phyloP scores from a whole-genome alignment of 805 yeast species.

The Kluyveromyces dobzhanskii region DNA sequence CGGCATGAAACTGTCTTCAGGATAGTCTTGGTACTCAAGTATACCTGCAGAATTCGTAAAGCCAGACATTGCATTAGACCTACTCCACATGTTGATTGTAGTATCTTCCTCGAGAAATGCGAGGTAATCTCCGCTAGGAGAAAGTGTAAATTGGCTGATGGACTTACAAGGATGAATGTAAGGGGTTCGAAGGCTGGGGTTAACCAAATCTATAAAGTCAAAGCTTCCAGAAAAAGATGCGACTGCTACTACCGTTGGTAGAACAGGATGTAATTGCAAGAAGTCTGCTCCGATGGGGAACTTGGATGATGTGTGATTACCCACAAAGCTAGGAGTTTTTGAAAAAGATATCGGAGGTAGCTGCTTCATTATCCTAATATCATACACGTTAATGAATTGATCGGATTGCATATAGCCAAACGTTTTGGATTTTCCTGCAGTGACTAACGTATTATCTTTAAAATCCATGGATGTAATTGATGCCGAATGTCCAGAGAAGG shows the following conservation, averaged over 20 bases:
- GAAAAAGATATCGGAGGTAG: constrained; percentile 80
- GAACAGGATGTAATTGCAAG: constrained; percentile 77
- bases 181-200: constrained; percentile 45
- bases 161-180: constrained; percentile 30
- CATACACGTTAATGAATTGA: constrained; percentile 77
- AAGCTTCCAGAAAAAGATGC: constrained; percentile 74
- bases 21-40: constrained; percentile 49
- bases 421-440: constrained; percentile 73
- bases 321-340: constrained; percentile 27
- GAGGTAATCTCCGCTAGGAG: constrained; percentile 65
- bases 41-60: constrained; percentile 32
- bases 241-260: constrained; percentile 67
- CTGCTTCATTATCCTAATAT: constrained; percentile 61
- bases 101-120: constrained; percentile 60
- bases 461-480: constrained; percentile 57
- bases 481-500: constrained; percentile 53
- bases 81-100: constrained; percentile 32
- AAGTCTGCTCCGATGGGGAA: constrained; percentile 58
- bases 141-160: constrained; percentile 27
- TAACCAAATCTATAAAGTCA: constrained; percentile 75
- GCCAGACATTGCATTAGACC: constrained; percentile 15
- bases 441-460: constrained; percentile 56
- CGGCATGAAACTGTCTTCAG: constrained; percentile 26
- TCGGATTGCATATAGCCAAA: constrained; percentile 54
- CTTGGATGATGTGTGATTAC: constrained; percentile 34